phyloP scores from a whole-genome alignment of 768 basidiomycete genomes.

The Rhodosporidiobolus sp. region DNA sequence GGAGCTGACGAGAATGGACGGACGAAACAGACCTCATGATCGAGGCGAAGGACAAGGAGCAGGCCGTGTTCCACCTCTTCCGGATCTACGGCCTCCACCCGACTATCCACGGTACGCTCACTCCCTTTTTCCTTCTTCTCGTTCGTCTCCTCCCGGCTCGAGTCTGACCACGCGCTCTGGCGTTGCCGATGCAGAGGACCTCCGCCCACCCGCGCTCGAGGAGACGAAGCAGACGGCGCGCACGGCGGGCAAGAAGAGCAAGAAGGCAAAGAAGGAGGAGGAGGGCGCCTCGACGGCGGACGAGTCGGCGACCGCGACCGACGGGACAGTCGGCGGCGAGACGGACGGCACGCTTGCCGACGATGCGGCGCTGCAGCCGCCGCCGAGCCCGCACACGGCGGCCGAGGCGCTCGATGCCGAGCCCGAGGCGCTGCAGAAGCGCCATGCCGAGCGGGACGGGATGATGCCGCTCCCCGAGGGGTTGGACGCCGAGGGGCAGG shows the following conservation, averaged over 20 bases:
- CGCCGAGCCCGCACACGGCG: background rate
- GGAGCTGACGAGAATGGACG: constrained; percentile 1
- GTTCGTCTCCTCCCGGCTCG: background rate
- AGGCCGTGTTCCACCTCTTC: constrained; percentile 82
- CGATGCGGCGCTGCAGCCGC: background rate
- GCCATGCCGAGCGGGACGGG: constrained; percentile 6
- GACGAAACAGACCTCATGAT: constrained; percentile 41
- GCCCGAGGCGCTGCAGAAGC: background rate
- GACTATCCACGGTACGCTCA: constrained; percentile 55
- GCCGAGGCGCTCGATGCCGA: background rate
- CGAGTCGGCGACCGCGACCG: background rate
- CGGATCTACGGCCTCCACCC: constrained; percentile 69
- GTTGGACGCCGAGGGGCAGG: constrained; percentile 25
- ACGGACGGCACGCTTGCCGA: constrained; percentile 1
- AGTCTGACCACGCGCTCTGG: background rate
- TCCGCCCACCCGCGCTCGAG: constrained; percentile 53
- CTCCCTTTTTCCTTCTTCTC: background rate
- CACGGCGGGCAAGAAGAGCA: constrained; percentile 50
- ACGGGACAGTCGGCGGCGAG: background rate
- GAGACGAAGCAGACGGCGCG: constrained; percentile 54
- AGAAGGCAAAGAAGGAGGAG: constrained; percentile 11
- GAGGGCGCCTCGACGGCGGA: background rate
- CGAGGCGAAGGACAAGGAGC: constrained; percentile 83
- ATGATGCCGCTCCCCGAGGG: constrained; percentile 20
- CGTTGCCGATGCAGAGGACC: constrained; percentile 48